Evolutionary conservation across 495 filamentous ascomycete genomes (phyloP).

Genomic region (Melanomma pulvis-pyrius): DNA sequence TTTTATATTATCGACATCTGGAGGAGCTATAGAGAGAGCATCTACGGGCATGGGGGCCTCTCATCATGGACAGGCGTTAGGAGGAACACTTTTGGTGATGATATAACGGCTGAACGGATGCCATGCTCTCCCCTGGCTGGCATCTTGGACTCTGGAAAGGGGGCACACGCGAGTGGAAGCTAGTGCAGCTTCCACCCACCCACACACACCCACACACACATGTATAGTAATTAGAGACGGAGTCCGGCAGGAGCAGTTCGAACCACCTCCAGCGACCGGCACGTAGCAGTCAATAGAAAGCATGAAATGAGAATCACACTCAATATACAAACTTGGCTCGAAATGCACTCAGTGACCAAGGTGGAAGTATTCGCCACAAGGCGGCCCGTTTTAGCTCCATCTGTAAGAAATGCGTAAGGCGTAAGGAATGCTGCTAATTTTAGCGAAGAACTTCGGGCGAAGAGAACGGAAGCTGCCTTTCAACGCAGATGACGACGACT

Average conservation of each 20-base stretch:
- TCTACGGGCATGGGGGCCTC: slow-evolving; percentile 6
- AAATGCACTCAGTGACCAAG: too few species aligned
- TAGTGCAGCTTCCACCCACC: slow-evolving; percentile 25
- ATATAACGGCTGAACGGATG: slow-evolving; percentile 29
- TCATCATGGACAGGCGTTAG: slow-evolving; percentile 25
- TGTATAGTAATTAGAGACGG: slow-evolving; percentile 23
- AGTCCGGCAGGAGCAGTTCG: too few species aligned
- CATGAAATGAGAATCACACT: neutral
- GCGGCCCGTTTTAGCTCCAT: neutral
- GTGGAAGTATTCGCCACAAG: neutral
- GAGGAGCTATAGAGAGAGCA: slow-evolving; percentile 13
- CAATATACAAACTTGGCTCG: neutral
- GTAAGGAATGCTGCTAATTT: slow-evolving; percentile 3
- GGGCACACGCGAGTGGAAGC: slow-evolving; percentile 9
- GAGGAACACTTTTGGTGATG: slow-evolving; percentile 18
- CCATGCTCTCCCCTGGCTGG: slow-evolving; percentile 6
- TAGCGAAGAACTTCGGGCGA: slow-evolving; percentile 6
- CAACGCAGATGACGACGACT: slow-evolving; percentile 4
- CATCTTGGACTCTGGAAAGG: slow-evolving; percentile 11
- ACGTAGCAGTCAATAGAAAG: slow-evolving; percentile 8
- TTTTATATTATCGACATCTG: slow-evolving; percentile 27
- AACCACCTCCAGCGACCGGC: neutral
- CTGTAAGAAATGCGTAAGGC: too few species aligned
- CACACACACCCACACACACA: neutral
- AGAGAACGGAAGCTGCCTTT: slow-evolving; percentile 1